Evolutionary conservation across 2,329 filamentous ascomycete species (phyloP).

Genomic region (Xylaria sp.): DNA sequence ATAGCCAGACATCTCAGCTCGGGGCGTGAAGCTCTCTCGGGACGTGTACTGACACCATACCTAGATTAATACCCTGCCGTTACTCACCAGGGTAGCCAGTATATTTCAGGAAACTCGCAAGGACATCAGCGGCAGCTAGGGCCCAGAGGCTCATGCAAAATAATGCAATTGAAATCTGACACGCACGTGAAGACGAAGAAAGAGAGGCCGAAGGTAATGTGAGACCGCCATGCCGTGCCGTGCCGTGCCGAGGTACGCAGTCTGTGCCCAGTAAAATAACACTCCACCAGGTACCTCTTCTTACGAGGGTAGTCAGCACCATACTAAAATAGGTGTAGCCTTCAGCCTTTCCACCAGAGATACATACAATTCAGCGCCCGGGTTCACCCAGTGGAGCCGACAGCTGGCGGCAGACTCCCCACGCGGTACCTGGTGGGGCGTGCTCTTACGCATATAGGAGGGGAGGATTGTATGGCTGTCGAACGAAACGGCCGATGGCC

Average conservation of each 20-base stretch:
- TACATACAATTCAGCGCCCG: too few species aligned
- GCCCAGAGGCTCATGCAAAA: slow-evolving; percentile 34
- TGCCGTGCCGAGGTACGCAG: not conserved
- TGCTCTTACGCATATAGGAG: too few species aligned
- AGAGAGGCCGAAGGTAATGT: not conserved
- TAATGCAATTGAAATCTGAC: slow-evolving; percentile 36
- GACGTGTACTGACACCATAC: slow-evolving; percentile 39
- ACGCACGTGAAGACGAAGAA: not conserved
- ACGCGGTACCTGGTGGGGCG: too few species aligned
- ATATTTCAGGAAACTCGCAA: slow-evolving; percentile 49
- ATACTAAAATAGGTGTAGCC: too few species aligned
- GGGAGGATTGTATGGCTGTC: not conserved
- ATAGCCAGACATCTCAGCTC: slow-evolving; percentile 49
- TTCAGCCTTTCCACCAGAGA: too few species aligned
- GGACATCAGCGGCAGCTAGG: slow-evolving; percentile 46
- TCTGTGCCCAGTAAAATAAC: too few species aligned
- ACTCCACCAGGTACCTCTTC: too few species aligned
- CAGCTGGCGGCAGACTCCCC: too few species aligned
- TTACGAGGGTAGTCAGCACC: too few species aligned
- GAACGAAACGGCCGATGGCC: not conserved
- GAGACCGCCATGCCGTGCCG: not conserved
- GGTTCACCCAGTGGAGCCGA: too few species aligned
- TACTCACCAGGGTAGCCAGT: slow-evolving; percentile 42
- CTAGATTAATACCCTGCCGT: slow-evolving; percentile 16
- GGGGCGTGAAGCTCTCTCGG: slow-evolving; percentile 51